A percentile compares a stretch with the other conserved stretches of the same genome.
phyloP scores from a whole-genome alignment of 352 stramenopile genomes.

The Pythium rhizo-oryzae region DNA sequence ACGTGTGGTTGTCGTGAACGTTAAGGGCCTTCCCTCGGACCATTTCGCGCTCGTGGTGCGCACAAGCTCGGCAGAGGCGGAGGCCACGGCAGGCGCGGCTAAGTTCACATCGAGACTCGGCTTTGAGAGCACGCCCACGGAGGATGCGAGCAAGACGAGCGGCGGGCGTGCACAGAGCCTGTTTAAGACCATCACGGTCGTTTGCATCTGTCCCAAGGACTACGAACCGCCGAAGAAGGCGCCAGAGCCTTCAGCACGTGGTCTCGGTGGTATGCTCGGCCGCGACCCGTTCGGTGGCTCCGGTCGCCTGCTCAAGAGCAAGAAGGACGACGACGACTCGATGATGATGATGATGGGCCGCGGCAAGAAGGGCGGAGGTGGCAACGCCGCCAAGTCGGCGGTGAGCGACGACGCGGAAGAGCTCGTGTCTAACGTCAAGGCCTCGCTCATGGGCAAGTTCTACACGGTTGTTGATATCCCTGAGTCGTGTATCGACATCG shows the following conservation, averaged over 20 bases:
- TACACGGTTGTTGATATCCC: constrained; percentile 78
- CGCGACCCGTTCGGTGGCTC: constrained; percentile 30
- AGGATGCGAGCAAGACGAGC: neutral
- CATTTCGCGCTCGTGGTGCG: constrained; percentile 66
- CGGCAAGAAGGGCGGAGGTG: constrained; percentile 15
- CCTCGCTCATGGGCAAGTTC: constrained; percentile 58
- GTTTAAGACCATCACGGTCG: constrained; percentile 78
- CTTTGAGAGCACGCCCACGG: constrained; percentile 36
- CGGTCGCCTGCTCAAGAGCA: constrained; percentile 51
- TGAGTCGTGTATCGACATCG: constrained; percentile 72
- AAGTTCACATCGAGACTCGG: constrained; percentile 44
- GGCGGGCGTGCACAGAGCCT: constrained; percentile 30
- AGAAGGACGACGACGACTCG: constrained; percentile 55
- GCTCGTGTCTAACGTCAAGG: constrained; percentile 56
- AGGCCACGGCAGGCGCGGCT: constrained; percentile 21
- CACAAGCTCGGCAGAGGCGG: constrained; percentile 36
- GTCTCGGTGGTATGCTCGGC: neutral
- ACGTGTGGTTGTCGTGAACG: constrained; percentile 61
- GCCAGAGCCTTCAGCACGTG: constrained; percentile 1
- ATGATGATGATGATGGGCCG: constrained; percentile 48
- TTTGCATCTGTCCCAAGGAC: constrained; percentile 70
- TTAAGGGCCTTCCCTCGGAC: constrained; percentile 62
- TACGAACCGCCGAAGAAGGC: constrained; percentile 54
- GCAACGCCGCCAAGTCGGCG: neutral
- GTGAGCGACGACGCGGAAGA: constrained; percentile 36